Conservation (phyloP, 257 asterid genomes). For the Nicotiana tomentosiformis region DNA sequence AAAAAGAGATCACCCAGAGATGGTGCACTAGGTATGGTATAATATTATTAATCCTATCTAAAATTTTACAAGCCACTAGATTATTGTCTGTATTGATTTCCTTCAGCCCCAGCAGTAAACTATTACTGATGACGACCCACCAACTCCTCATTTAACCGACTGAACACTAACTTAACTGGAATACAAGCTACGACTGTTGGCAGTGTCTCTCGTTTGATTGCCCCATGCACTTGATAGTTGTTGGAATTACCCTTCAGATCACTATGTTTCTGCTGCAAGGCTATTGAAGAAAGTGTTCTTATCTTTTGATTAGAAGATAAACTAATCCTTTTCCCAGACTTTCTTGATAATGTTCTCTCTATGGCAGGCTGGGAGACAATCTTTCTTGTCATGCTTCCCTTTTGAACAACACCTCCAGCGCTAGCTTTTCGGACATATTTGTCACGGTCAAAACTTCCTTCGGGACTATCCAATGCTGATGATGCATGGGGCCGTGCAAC, state of each 20-base stretch:
- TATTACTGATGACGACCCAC: constrained; percentile 57
- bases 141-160: constrained; percentile 86
- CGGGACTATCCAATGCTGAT: constrained; percentile 28
- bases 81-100: constrained; percentile 17
- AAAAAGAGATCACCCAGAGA: background rate
- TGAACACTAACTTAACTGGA: constrained; percentile 91
- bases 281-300: constrained; percentile 67
- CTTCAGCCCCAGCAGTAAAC: constrained; percentile 4
- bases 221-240: constrained; percentile 30
- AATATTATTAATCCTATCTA: background rate
- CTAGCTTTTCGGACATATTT: constrained; percentile 23
- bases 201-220: constrained; percentile 42
- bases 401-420: constrained; percentile 18
- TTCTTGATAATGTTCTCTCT: constrained; percentile 35
- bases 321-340: constrained; percentile 40
- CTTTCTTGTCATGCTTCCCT: constrained; percentile 23
- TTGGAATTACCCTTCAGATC: constrained; percentile 23
- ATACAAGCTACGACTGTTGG: constrained; percentile 69
- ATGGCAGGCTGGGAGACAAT: constrained; percentile 16
- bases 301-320: constrained; percentile 58
- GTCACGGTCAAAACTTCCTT: constrained; percentile 16
- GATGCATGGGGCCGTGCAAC: constrained; percentile 68
- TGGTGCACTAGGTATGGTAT: background rate
- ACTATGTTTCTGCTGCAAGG: constrained; percentile 42
- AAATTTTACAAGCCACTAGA: background rate